phyloP scores from a whole-genome alignment of 345 rosid species.

The Camelina sativa region DNA sequence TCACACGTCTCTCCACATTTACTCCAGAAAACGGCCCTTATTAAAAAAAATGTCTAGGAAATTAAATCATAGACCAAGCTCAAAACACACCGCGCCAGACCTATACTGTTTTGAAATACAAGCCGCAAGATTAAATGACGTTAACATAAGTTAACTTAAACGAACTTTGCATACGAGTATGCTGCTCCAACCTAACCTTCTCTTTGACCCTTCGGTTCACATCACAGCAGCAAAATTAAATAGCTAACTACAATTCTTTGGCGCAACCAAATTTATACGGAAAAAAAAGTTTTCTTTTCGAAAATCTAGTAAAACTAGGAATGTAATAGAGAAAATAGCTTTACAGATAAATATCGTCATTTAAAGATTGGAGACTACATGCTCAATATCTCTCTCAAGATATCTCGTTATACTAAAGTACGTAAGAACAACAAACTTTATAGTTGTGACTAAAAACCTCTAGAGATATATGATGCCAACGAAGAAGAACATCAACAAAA shows the following conservation, averaged over 20 bases:
- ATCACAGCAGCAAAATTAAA: constrained; percentile 23
- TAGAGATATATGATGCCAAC: background rate
- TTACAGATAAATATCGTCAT: background rate
- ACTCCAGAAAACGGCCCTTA: background rate
- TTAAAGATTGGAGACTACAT: background rate
- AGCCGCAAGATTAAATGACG: constrained; percentile 11
- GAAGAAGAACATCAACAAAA: background rate
- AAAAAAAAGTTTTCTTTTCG: background rate
- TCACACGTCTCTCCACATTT: background rate
- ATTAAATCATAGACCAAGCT: constrained; percentile 14
- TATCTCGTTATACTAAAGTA: constrained; percentile 11
- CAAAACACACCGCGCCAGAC: background rate
- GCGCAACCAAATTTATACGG: constrained; percentile 11
- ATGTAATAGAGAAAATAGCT: background rate
- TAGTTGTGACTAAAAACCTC: background rate
- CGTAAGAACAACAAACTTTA: constrained; percentile 16
- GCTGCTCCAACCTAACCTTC: constrained; percentile 42
- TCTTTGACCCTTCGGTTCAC: constrained; percentile 44
- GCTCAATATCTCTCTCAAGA: constrained; percentile 3
- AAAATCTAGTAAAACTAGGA: background rate
- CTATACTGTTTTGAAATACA: background rate
- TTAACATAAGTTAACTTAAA: constrained; percentile 8
- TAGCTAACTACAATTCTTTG: constrained; percentile 16
- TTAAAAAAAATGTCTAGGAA: constrained; percentile 1
- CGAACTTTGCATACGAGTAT: constrained; percentile 10